Evolutionary conservation across 192 early-diverging fungal genomes (phyloP).

Genomic region (Cladochytrium replicatum): DNA sequence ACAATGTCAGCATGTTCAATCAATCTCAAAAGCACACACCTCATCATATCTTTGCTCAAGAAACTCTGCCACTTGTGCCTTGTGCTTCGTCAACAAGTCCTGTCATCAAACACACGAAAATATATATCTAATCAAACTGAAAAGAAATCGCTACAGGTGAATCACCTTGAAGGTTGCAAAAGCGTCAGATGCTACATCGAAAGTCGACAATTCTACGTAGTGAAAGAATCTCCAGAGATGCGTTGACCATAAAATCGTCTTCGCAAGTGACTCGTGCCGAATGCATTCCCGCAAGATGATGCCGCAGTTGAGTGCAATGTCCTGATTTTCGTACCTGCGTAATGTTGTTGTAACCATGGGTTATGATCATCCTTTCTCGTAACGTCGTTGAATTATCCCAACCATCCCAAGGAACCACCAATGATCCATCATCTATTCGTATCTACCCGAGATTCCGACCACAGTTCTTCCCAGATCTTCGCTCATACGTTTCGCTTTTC

Average conservation of each 20-base stretch:
- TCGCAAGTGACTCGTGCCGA: constrained; percentile 88
- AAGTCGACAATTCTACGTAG: constrained; percentile 94
- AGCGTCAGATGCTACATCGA: constrained; percentile 97
- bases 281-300: constrained; percentile 95
- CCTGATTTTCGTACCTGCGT: constrained; percentile 82
- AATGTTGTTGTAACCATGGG: too few relatives aligned
- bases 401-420: too few relatives aligned
- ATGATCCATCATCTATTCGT: too few relatives aligned
- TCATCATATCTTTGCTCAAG: constrained; percentile 81
- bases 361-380: too few relatives aligned
- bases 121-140: too few relatives aligned
- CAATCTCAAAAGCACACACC: too few relatives aligned
- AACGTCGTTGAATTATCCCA: too few relatives aligned
- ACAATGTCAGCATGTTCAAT: too few relatives aligned
- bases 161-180: constrained; percentile 90
- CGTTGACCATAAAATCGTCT: constrained; percentile 68
- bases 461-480: too few relatives aligned
- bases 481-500: too few relatives aligned
- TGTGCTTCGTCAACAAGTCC: constrained; percentile 93
- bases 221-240: constrained; percentile 91
- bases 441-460: too few relatives aligned
- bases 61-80: constrained; percentile 81
- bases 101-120: constrained; percentile 14
- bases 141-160: too few relatives aligned
- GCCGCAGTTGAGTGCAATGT: constrained; percentile 94